phyloP scores from a whole-genome alignment of 768 basidiomycete genomes.

The Candolleomyces eurysporus region DNA sequence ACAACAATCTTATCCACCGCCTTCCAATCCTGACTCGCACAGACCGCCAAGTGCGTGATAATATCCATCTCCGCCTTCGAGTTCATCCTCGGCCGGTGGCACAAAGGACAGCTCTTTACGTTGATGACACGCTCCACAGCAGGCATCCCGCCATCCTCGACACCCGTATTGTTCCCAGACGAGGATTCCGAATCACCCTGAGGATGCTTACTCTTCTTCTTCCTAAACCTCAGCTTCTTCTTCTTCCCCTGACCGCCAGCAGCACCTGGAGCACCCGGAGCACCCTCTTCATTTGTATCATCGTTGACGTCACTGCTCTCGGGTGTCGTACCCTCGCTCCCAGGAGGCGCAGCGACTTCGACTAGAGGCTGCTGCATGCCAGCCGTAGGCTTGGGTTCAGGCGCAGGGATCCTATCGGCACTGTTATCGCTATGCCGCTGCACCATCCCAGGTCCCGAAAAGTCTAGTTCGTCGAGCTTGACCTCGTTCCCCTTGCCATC shows the following conservation, averaged over 20 bases:
- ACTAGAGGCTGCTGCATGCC: conserved; percentile 43
- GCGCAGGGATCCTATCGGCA: conserved; percentile 12
- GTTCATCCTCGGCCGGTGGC: conserved; percentile 83
- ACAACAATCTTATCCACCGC: conserved; percentile 88
- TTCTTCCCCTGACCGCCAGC: conserved; percentile 9
- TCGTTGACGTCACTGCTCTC: conserved; percentile 15
- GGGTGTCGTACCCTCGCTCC: conserved; percentile 11
- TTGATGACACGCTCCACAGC: conserved; percentile 87
- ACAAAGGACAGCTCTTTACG: conserved; percentile 90
- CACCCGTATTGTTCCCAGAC: conserved; percentile 9
- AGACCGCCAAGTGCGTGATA: conserved; percentile 94
- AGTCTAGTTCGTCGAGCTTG: conserved; percentile 49
- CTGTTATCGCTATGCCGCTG: conserved; percentile 2
- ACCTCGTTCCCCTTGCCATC: conserved; percentile 39
- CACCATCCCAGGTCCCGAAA: conserved; percentile 46
- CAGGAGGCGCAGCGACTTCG: conserved; percentile 23
- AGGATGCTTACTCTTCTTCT: conserved; percentile 1
- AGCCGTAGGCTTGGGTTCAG: conserved; percentile 36
- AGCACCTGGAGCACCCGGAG: conserved; percentile 3
- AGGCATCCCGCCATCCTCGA: conserved; percentile 11
- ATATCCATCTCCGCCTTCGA: conserved; percentile 92
- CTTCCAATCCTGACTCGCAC: conserved; percentile 91
- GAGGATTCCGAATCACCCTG: not conserved
- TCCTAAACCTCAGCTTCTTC: conserved; percentile 19
- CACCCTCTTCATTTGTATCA: conserved; percentile 15